Evolutionary conservation across 78 protist species (phyloP).

Genomic region (slime mould (Dictyostelium discoideum)): DNA sequence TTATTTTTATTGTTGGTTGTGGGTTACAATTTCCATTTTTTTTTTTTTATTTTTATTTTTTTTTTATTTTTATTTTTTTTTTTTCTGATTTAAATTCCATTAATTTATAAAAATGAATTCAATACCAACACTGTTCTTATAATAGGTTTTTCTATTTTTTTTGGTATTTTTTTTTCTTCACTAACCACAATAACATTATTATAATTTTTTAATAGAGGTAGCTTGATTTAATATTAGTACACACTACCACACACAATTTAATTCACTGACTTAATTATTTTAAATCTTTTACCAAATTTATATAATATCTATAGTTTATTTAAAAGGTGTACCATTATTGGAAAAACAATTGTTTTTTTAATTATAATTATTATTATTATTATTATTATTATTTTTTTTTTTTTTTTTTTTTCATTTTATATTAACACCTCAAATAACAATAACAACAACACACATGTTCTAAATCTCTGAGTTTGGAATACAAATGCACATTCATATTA

Average conservation of each 20-base stretch:
- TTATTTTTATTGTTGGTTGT: too few relatives aligned
- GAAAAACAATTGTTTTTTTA: background rate
- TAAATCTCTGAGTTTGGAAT: background rate
- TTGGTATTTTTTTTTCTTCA: too few relatives aligned
- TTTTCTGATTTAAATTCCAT: background rate
- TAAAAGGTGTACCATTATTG: background rate
- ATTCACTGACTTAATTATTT: background rate
- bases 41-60: too few relatives aligned
- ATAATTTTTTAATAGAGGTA: background rate
- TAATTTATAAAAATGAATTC: background rate
- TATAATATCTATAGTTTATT: background rate
- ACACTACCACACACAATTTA: background rate
- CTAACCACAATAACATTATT: background rate
- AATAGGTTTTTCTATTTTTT: background rate
- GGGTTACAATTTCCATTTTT: too few relatives aligned
- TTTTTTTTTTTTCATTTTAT: too few relatives aligned
- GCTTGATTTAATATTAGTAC: background rate
- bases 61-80: too few relatives aligned
- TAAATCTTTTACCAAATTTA: background rate
- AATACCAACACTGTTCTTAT: background rate
- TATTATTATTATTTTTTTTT: too few relatives aligned
- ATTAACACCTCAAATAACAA: too few relatives aligned
- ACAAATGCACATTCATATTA: background rate
- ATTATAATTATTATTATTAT: too few relatives aligned
- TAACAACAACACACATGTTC: background rate